A percentile compares a stretch with the other conserved stretches of the same genome.
These are phyloP conservation scores for Suillus spraguei DNA, from an alignment of 768 basidiomycete species.

Conservation along the genomic window DNA sequence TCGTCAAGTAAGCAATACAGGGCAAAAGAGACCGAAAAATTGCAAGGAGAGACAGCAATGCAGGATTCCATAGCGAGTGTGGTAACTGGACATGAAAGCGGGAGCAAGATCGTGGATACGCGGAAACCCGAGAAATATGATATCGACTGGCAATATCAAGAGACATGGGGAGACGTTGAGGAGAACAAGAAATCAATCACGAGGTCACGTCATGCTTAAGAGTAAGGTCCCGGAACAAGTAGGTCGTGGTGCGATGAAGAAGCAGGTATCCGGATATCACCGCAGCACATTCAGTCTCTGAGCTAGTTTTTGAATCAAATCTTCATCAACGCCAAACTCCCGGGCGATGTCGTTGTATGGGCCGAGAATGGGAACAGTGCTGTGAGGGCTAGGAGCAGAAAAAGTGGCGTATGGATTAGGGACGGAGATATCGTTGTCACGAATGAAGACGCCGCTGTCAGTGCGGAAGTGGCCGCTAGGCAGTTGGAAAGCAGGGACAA, in stretches of 20 bases:
- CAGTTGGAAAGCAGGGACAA: neutral
- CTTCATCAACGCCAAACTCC: constrained; percentile 75
- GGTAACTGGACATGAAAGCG: constrained; percentile 16
- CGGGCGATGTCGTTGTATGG: constrained; percentile 60
- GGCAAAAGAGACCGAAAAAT: constrained; percentile 16
- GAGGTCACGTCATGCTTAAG: constrained; percentile 21
- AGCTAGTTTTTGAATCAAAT: constrained; percentile 66
- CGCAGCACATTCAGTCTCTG: constrained; percentile 47
- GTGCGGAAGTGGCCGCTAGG: neutral
- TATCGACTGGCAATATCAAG: constrained; percentile 12
- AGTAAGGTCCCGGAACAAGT: constrained; percentile 10
- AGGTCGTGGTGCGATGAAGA: constrained; percentile 17
- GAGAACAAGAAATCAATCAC: constrained; percentile 27
- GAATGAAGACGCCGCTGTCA: constrained; percentile 1
- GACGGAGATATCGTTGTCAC: neutral
- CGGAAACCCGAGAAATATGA: constrained; percentile 13
- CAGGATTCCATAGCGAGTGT: constrained; percentile 33
- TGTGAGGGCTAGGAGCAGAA: neutral
- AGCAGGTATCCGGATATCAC: constrained; percentile 16
- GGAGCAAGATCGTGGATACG: constrained; percentile 22
- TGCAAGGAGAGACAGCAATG: constrained; percentile 22
- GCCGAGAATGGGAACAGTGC: constrained; percentile 13
- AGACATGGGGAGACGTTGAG: constrained; percentile 17
- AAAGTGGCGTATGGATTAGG: neutral
- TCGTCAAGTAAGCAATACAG: constrained; percentile 27